Evolutionary conservation across 2,329 filamentous ascomycete species (phyloP).

Genomic region (Fonsecaea multimorphosa): DNA sequence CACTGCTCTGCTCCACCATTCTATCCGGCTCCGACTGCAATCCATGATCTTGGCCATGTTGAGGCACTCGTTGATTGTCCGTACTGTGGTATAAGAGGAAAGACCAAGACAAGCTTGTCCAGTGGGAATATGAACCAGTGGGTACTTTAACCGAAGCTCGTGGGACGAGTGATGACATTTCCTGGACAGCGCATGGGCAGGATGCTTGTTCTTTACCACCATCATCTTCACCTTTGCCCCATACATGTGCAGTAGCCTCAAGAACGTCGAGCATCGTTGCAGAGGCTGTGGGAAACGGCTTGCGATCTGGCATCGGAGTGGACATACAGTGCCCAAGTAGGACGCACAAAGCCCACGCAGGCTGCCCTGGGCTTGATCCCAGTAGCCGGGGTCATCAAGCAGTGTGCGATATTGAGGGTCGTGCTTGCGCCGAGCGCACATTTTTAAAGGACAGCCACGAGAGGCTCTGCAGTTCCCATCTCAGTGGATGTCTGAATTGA

Average conservation of each 20-base stretch:
- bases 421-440: background rate
- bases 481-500: slow-evolving; percentile 4
- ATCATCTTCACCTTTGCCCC: slow-evolving; percentile 19
- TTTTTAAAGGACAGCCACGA: background rate
- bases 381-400: background rate
- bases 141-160: background rate
- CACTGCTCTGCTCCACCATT: background rate
- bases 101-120: slow-evolving; percentile 12
- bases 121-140: slow-evolving; percentile 26
- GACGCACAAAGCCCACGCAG: background rate
- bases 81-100: slow-evolving; percentile 23
- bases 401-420: background rate
- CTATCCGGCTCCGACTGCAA: slow-evolving; percentile 9
- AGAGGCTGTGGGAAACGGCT: slow-evolving; percentile 14
- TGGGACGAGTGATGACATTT: background rate
- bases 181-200: slow-evolving; percentile 14
- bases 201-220: slow-evolving; percentile 19
- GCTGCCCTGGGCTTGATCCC: background rate
- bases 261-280: slow-evolving; percentile 24
- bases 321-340: slow-evolving; percentile 20
- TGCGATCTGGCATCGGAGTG: slow-evolving; percentile 22
- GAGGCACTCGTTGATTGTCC: slow-evolving; percentile 22
- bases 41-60: slow-evolving; percentile 21
- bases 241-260: slow-evolving; percentile 24
- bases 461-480: background rate